phyloP scores from a whole-genome alignment of 768 basidiomycete species.

The Termitomyces heimii region DNA sequence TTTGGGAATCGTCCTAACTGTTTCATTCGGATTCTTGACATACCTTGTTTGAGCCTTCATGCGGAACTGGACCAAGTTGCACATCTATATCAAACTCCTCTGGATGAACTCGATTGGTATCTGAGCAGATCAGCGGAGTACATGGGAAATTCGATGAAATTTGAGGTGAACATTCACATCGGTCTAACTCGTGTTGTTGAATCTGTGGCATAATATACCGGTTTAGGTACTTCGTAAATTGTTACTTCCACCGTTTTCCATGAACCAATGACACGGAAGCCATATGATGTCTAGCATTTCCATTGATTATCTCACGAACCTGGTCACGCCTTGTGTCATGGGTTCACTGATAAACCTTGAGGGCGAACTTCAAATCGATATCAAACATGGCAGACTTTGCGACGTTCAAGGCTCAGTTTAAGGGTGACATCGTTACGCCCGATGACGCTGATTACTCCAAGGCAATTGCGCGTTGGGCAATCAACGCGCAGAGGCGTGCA shows the following conservation, averaged over 20 bases:
- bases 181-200: not conserved
- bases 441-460: slow-evolving; percentile 8
- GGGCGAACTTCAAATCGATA: not conserved
- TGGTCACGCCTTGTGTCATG: not conserved
- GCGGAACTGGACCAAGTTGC: not conserved
- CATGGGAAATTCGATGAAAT: not conserved
- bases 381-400: not conserved
- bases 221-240: no score
- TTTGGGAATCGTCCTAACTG: no score
- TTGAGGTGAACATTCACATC: no score
- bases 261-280: not conserved
- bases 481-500: slow-evolving; percentile 14
- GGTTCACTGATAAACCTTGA: not conserved
- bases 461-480: slow-evolving; percentile 16
- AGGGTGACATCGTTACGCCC: slow-evolving; percentile 12
- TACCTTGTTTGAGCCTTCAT: not conserved
- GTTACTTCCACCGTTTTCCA: not conserved
- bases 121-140: not conserved
- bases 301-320: not conserved
- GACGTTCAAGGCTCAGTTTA: slow-evolving; percentile 7
- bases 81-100: not conserved
- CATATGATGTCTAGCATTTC: not conserved
- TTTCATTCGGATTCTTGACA: not conserved
- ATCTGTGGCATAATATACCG: no score
- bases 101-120: not conserved